Conservation (phyloP, 2,329 filamentous ascomycete species). For the Trichoderma hamatum region DNA sequence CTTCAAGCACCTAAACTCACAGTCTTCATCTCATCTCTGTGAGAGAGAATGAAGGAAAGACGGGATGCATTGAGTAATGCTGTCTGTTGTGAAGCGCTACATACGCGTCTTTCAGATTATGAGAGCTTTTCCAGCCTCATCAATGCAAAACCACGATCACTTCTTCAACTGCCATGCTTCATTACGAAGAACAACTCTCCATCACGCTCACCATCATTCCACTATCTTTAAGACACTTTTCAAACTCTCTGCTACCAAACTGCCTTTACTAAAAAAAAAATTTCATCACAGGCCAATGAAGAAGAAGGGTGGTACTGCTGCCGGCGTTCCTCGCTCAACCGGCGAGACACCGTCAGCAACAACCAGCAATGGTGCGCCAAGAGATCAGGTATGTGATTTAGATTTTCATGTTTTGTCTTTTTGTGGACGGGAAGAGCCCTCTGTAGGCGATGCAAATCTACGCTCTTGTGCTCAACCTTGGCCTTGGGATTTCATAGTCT, state of each 20-base stretch:
- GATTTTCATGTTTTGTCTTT: not conserved
- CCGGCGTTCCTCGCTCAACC: constrained; percentile 67
- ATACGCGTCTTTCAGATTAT: not conserved
- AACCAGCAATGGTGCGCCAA: constrained; percentile 54
- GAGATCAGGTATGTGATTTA: constrained; percentile 56
- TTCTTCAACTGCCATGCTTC: not conserved
- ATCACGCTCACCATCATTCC: not conserved
- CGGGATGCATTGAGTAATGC: not conserved
- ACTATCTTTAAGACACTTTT: not conserved
- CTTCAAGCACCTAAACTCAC: not conserved
- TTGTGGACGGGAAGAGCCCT: not conserved
- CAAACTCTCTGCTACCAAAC: not conserved
- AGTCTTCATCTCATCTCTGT: not conserved
- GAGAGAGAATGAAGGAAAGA: not conserved
- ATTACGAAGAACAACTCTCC: not conserved
- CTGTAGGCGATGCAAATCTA: not conserved
- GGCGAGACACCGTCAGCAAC: constrained; percentile 66
- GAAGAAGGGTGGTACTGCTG: constrained; percentile 70
- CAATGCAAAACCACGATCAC: not conserved
- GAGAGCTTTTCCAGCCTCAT: not conserved
- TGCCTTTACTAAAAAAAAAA: not conserved
- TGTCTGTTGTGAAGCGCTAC: not conserved
- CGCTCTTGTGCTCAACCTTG: not conserved
- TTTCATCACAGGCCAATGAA: constrained; percentile 63
- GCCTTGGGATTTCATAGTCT: not conserved